Base-by-base conservation (phyloP, 129 eudicot species). In the Chrysanthemum seticuspe region DNA sequence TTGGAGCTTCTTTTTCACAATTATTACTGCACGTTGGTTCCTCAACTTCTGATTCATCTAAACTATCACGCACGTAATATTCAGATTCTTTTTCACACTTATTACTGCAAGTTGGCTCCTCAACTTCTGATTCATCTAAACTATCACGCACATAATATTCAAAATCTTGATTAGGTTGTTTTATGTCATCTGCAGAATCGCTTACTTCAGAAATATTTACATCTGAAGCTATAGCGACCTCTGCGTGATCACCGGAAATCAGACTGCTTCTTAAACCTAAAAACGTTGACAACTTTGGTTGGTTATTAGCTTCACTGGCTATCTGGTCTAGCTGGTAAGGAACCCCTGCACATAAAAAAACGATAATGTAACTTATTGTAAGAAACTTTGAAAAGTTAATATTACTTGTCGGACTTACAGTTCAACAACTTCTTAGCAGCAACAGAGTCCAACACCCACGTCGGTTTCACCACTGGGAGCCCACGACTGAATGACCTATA, bases 321-420 rank as follows among this genome's bases (percentile, higher is more conserved):
- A 93, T 63, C 79, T 93, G 98, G 29, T 92, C 95, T 65, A 92
- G 98, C 57, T 92, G 98, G 76, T 93, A 93, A 23, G 97, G 84
- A 59, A 67, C 68, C 98, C 98, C 98, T 93, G 59, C 15, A 81
- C 82, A 62, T 67, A 70, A 14, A 7, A 18, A 58, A 72, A 45
- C 10, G 23, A 72, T 10, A 7, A 62, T 34, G 14, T 13, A 53
- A 31, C 54, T 27, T 53, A 79, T 14, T 54, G 14, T 61, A 68
- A 68, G 29, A 7, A 69, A 15, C 47, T 45, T 54, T 14, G 15
- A 57, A 57, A 4, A 7, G 31, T 19, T 19, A 34, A 53, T 7
- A 10, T 71, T 18, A 34, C 72, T 29, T 78, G 2, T 8, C 13
- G 29, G 58, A 71, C 95, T 80, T 81, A 93, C 98, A 93, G 78